Percentiles rank a stretch among this genome's conserved stretches.
phyloP scores from a whole-genome alignment of 2,329 filamentous ascomycete species.

The Hypoxylon sp. region DNA sequence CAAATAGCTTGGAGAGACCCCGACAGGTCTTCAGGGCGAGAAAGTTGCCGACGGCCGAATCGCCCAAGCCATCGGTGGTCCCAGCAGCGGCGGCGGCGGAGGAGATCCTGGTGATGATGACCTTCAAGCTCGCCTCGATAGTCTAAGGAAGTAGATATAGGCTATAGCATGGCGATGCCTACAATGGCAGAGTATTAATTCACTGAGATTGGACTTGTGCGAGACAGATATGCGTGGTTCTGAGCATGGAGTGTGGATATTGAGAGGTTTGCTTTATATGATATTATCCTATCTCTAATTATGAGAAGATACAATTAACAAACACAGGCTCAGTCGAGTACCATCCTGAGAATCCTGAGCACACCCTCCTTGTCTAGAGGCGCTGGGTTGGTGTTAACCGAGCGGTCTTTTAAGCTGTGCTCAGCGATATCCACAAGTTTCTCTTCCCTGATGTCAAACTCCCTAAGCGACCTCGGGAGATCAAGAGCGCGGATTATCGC shows the following conservation, averaged over 20 bases:
- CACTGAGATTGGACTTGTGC: constrained; percentile 11
- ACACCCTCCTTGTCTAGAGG: constrained; percentile 63
- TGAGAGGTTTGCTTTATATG: constrained; percentile 24
- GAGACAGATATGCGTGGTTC: constrained; percentile 14
- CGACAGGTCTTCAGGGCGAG: constrained; percentile 81
- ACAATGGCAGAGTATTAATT: neutral
- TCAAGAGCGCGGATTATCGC: constrained; percentile 63
- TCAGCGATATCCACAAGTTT: constrained; percentile 61
- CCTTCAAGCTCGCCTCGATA: constrained; percentile 92
- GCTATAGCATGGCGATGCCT: constrained; percentile 6
- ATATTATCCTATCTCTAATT: constrained; percentile 17
- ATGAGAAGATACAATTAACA: constrained; percentile 11
- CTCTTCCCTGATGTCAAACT: constrained; percentile 63
- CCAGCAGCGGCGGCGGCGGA: constrained; percentile 64
- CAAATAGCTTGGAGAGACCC: constrained; percentile 87
- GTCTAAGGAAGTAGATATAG: constrained; percentile 70
- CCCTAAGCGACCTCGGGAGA: constrained; percentile 65
- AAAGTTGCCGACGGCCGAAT: constrained; percentile 80
- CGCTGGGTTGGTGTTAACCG: constrained; percentile 64
- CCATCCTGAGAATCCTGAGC: constrained; percentile 60
- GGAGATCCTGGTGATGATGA: constrained; percentile 84
- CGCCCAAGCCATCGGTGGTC: constrained; percentile 85
- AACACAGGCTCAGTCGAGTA: constrained; percentile 40
- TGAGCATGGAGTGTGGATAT: constrained; percentile 28
- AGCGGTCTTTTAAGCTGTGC: constrained; percentile 63